phyloP scores from a whole-genome alignment of 345 rosid genomes.

The Balakata baccata region DNA sequence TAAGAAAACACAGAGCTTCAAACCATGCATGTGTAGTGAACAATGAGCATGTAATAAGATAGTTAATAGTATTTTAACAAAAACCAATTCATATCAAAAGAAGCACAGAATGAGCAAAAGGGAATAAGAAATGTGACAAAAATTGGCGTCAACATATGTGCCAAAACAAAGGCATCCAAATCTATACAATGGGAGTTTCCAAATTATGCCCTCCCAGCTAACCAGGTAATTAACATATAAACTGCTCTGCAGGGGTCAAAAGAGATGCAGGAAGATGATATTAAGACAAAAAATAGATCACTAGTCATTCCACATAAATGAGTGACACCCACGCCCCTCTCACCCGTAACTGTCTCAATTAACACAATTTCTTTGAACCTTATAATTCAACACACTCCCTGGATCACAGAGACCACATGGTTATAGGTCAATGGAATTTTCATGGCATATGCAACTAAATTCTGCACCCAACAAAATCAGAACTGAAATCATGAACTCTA shows the following conservation, averaged over 20 bases:
- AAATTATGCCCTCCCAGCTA: not conserved
- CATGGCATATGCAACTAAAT: too few species aligned
- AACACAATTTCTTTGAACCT: not conserved
- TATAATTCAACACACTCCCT: not conserved
- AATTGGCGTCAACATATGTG: not conserved
- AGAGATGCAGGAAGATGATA: not conserved
- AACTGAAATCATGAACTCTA: too few species aligned
- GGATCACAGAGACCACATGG: too few species aligned
- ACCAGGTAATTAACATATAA: not conserved
- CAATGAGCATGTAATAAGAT: too few species aligned
- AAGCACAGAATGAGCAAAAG: not conserved
- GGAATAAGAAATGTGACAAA: not conserved
- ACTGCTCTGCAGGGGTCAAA: not conserved
- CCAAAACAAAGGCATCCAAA: not conserved
- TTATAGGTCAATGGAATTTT: too few species aligned
- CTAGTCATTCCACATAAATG: not conserved
- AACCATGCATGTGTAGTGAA: not conserved
- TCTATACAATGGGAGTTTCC: not conserved
- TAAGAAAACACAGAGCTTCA: not conserved
- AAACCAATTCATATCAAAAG: not conserved
- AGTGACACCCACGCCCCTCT: not conserved
- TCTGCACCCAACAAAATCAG: too few species aligned
- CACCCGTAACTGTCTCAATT: not conserved
- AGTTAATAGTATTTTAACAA: not conserved
- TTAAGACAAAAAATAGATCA: not conserved